phyloP scores from a whole-genome alignment of 2,329 filamentous ascomycete species.

The Periconia digitata region DNA sequence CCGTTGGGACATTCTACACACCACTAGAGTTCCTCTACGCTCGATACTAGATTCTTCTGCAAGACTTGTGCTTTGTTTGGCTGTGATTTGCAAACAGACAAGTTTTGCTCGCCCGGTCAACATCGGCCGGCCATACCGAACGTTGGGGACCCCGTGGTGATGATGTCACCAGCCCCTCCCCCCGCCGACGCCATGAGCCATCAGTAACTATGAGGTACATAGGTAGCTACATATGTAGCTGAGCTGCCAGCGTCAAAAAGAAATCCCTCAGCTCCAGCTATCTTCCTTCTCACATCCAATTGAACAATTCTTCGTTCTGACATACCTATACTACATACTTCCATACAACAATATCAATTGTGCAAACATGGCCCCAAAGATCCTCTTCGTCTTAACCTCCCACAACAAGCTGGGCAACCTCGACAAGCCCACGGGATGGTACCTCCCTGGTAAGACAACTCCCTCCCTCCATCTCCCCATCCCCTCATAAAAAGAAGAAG shows the following conservation, averaged over 20 bases:
- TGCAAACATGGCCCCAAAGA: constrained; percentile 50
- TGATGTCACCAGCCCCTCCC: constrained; percentile 1
- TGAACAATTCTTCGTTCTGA: too few species aligned
- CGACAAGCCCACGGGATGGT: constrained; percentile 67
- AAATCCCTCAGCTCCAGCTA: neutral
- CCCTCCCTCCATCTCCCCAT: constrained; percentile 42
- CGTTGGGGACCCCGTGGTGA: neutral
- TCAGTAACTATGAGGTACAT: neutral
- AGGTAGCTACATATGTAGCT: too few species aligned
- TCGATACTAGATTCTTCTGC: neutral
- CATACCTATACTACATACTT: neutral
- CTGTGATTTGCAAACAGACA: too few species aligned
- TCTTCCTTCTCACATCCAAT: neutral
- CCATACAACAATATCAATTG: constrained; percentile 1
- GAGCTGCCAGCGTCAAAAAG: too few species aligned
- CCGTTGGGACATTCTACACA: neutral
- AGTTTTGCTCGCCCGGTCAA: too few species aligned
- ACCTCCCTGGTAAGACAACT: constrained; percentile 47
- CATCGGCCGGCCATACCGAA: too few species aligned
- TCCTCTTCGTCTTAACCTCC: constrained; percentile 73
- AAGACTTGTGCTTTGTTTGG: neutral
- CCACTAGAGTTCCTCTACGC: neutral
- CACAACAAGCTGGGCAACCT: constrained; percentile 50
- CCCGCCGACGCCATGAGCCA: neutral
- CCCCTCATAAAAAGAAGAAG: neutral